Evolutionary conservation across 2,329 filamentous ascomycete species (phyloP).

Genomic region (Periconia digitata): DNA sequence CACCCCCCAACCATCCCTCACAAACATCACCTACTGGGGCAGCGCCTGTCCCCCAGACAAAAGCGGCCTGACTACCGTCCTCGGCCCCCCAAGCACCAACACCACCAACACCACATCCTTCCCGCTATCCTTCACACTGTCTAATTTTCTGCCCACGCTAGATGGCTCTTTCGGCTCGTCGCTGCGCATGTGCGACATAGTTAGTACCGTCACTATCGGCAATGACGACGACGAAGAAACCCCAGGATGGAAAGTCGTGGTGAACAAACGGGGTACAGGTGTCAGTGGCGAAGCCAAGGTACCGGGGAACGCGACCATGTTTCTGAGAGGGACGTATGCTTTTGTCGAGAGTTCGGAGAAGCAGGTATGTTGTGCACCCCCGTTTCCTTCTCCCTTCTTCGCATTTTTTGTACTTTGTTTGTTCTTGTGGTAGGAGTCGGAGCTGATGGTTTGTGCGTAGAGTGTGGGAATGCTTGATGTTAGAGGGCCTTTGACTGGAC

Average conservation of each 20-base stretch:
- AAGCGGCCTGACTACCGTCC: slow-evolving; percentile 6
- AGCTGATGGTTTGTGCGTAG: slow-evolving; percentile 1
- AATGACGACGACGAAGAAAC: background rate
- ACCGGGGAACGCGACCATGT: slow-evolving; percentile 9
- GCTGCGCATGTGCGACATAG: slow-evolving; percentile 16
- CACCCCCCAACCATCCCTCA: slow-evolving; percentile 4
- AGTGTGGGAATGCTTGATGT: slow-evolving; percentile 18
- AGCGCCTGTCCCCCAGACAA: slow-evolving; percentile 10
- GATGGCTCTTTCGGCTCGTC: slow-evolving; percentile 13
- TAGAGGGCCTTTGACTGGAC: slow-evolving; percentile 11
- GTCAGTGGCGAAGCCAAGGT: slow-evolving; percentile 10
- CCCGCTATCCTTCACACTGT: slow-evolving; percentile 11
- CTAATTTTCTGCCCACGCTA: slow-evolving; percentile 12
- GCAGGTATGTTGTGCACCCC: slow-evolving; percentile 8
- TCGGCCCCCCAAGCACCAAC: slow-evolving; percentile 8
- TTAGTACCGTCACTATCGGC: slow-evolving; percentile 3
- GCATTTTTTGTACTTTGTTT: slow-evolving; percentile 2
- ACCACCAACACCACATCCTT: slow-evolving; percentile 3
- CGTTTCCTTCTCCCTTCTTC: background rate
- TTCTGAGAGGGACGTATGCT: slow-evolving; percentile 10
- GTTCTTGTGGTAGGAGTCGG: background rate
- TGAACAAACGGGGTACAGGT: slow-evolving; percentile 12
- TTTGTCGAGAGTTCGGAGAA: slow-evolving; percentile 5
- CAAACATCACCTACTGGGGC: slow-evolving; percentile 13
- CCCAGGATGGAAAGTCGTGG: slow-evolving; percentile 9